Conservation (phyloP, 805 yeast genomes). For the Yamadazyma philogaea region DNA sequence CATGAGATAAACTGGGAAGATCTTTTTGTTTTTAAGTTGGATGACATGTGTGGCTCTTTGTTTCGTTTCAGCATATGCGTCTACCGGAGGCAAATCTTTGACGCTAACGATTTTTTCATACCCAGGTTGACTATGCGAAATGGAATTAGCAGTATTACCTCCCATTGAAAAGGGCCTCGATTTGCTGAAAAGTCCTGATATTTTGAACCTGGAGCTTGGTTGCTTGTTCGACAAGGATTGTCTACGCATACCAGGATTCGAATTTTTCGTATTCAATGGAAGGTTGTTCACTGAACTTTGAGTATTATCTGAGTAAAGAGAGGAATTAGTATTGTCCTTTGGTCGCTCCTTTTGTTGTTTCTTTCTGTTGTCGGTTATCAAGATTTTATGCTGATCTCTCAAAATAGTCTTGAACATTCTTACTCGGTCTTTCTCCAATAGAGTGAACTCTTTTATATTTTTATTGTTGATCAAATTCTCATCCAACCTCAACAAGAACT, state of each 20-base stretch:
- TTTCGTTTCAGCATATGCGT: slow-evolving; percentile 34
- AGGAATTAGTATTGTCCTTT: slow-evolving; percentile 1
- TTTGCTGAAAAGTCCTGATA: slow-evolving; percentile 57
- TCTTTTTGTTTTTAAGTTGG: slow-evolving; percentile 44
- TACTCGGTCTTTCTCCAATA: slow-evolving; percentile 22
- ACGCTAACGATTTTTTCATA: slow-evolving; percentile 47
- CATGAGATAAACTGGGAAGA: slow-evolving; percentile 51
- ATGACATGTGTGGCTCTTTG: slow-evolving; percentile 51
- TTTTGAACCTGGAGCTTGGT: slow-evolving; percentile 41
- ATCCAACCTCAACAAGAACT: slow-evolving; percentile 49
- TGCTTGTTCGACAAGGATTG: slow-evolving; percentile 41
- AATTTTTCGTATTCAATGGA: slow-evolving; percentile 26
- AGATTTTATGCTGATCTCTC: slow-evolving; percentile 30
- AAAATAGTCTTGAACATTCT: slow-evolving; percentile 30
- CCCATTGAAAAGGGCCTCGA: slow-evolving; percentile 53
- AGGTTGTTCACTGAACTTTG: slow-evolving; percentile 2
- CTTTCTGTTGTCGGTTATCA: slow-evolving; percentile 32
- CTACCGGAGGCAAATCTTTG: slow-evolving; percentile 58
- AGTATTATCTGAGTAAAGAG: neutral
- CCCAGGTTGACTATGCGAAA: neutral
- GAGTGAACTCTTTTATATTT: slow-evolving; percentile 34
- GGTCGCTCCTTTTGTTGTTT: slow-evolving; percentile 20
- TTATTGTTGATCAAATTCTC: slow-evolving; percentile 32
- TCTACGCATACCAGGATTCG: slow-evolving; percentile 29
- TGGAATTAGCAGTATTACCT: slow-evolving; percentile 1